These are phyloP conservation scores for Euphrasia confusa DNA, from an alignment of 257 asterid genomes.

Conservation along the genomic window DNA sequence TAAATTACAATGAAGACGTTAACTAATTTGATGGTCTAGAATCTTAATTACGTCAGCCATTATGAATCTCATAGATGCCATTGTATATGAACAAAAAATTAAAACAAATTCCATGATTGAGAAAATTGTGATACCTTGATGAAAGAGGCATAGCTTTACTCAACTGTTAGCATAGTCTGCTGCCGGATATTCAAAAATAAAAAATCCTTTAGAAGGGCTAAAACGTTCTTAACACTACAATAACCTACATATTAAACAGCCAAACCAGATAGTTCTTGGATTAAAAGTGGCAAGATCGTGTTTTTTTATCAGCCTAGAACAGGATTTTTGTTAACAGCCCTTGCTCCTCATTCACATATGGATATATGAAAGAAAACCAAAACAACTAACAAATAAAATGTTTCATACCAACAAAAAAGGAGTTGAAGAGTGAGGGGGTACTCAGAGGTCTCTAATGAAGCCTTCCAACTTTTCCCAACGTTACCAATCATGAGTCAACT, in stretches of 20 bases:
- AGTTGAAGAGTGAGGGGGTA: slow-evolving; percentile 64
- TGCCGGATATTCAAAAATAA: slow-evolving; percentile 67
- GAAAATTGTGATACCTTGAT: slow-evolving; percentile 83
- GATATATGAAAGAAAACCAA: slow-evolving; percentile 34
- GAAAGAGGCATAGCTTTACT: slow-evolving; percentile 74
- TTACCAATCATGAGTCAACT: slow-evolving; percentile 75
- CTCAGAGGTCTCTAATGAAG: slow-evolving; percentile 81
- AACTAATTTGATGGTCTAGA: slow-evolving; percentile 33
- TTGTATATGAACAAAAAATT: slow-evolving; percentile 30
- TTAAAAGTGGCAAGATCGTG: slow-evolving; percentile 22
- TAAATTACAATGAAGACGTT: slow-evolving; percentile 29
- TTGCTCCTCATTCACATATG: slow-evolving; percentile 12
- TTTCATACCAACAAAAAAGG: slow-evolving; percentile 87
- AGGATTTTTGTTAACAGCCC: neutral
- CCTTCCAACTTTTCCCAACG: slow-evolving; percentile 79
- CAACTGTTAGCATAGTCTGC: slow-evolving; percentile 85
- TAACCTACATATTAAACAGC: slow-evolving; percentile 43
- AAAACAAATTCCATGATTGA: slow-evolving; percentile 45
- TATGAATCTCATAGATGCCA: slow-evolving; percentile 33
- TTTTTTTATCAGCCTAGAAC: slow-evolving; percentile 17
- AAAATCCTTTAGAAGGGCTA: slow-evolving; percentile 58
- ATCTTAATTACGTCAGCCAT: slow-evolving; percentile 31
- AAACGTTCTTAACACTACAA: slow-evolving; percentile 54
- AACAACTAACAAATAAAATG: slow-evolving; percentile 50
- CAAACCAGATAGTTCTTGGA: slow-evolving; percentile 34